Evolutionary conservation across 495 filamentous ascomycete genomes (phyloP), one percentile per base, ranked within the genome.

Genomic region (Daldinia loculata): DNA sequence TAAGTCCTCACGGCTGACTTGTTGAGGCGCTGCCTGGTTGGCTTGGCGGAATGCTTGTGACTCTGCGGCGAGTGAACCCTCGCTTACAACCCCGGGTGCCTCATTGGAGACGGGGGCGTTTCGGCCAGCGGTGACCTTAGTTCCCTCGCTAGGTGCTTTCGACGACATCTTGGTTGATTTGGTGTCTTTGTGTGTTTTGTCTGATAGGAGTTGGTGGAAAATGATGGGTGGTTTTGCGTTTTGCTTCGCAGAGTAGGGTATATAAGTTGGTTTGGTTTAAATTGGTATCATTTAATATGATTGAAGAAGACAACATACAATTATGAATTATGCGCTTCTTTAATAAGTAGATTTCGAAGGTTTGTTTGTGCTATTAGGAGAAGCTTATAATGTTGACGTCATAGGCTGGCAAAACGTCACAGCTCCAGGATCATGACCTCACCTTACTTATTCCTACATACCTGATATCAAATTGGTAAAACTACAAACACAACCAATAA

Each of bases 31-130:
- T 7, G 51, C 45, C 30, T 70, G 29, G 61, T 72, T 61, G 56
- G 68, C 70, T 24, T 72, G 52, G 56, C 41, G 70, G 56, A 76
- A 76, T 24, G 66, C 41, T 29, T 74, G 63, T 0, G 80, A 82
- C 30, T 83, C 78, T 50, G 82, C 76, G 11, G 82, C 82, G 11
- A 83, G 77, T 0, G 82, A 84, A 36, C 67, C 69, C 58, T 66
- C 1, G 9, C 67, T 30, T 15, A 82, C 75, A 4, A 60, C 2
- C 34, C 82, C 82, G 9, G 77, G 38, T n/a, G 67, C 73, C 58
- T 83, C 81, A 2, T 39, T 66, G 11, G 55, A 77, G 3, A 56
- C 7, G 4, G 80, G 80, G 26, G 76, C 75, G 48, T 78, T 72
- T 41, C 66, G 41, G 52, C 72, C 75, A 3, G 53, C 59, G 3